phyloP scores from a whole-genome alignment of 1,284 basidiomycete species.

The Apiotrichum brassicae region DNA sequence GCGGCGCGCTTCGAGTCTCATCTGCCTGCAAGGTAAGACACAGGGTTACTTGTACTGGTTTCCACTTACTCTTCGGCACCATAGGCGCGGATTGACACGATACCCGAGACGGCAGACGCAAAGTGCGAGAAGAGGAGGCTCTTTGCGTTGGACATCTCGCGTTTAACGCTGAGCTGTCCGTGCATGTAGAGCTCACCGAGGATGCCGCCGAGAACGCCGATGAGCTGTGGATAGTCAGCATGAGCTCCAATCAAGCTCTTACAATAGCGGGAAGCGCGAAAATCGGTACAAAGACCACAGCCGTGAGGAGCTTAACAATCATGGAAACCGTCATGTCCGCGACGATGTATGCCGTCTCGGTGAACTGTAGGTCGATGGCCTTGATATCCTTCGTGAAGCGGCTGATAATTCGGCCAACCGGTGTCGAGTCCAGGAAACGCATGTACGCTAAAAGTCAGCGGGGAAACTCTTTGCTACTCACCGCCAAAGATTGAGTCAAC shows the following conservation, averaged over 20 bases:
- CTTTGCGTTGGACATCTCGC: constrained; percentile 60
- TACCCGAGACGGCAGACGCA: constrained; percentile 60
- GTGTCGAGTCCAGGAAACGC: constrained; percentile 57
- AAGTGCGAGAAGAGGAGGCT: constrained; percentile 65
- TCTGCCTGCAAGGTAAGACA: constrained; percentile 8
- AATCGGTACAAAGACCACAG: constrained; percentile 52
- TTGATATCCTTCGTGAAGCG: constrained; percentile 58
- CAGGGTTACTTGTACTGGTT: no score
- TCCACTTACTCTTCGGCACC: constrained; percentile 33
- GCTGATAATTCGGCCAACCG: constrained; percentile 56
- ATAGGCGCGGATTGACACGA: constrained; percentile 51
- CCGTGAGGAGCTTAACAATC: constrained; percentile 49
- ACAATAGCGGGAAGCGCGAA: constrained; percentile 43
- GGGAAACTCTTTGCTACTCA: background rate
- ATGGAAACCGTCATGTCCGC: constrained; percentile 44
- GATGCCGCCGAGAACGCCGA: constrained; percentile 51
- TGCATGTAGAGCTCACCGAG: constrained; percentile 55
- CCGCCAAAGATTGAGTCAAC: constrained; percentile 54
- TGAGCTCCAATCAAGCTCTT: constrained; percentile 3
- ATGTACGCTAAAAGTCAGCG: constrained; percentile 48
- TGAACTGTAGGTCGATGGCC: constrained; percentile 44
- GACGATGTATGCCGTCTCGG: constrained; percentile 35
- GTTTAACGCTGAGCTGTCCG: constrained; percentile 66
- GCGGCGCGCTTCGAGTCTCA: constrained; percentile 34
- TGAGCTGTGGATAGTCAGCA: constrained; percentile 18